Percentiles rank a stretch among this genome's conserved stretches.
These are phyloP conservation scores for Terfezia boudieri DNA, from an alignment of 495 filamentous ascomycete species.

Conservation along the genomic window DNA sequence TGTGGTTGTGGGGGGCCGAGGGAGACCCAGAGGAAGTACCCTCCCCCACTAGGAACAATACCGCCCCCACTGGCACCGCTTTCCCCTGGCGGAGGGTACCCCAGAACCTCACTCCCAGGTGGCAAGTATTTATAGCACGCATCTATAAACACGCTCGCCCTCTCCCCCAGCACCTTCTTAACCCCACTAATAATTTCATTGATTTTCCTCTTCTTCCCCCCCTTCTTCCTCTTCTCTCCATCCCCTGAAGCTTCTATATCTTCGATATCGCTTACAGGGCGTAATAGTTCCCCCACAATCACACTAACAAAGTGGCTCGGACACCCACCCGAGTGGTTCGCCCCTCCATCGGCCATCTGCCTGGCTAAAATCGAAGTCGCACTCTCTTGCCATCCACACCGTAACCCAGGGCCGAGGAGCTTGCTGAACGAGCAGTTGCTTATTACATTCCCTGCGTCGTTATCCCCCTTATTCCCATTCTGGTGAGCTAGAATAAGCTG, in stretches of 20 bases:
- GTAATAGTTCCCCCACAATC: conserved; percentile 8
- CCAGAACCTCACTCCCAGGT: conserved; percentile 2
- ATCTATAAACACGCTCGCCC: background rate
- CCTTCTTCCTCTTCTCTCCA: background rate
- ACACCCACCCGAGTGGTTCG: conserved; percentile 12
- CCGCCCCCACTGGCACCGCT: too few species aligned
- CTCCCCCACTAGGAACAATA: conserved; percentile 3
- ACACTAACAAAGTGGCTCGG: conserved; percentile 11
- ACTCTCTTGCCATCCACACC: conserved; percentile 62
- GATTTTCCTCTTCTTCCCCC: background rate
- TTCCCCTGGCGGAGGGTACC: background rate
- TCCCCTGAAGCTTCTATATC: background rate
- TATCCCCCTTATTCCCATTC: background rate
- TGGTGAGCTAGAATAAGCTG: conserved; percentile 22
- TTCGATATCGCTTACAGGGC: conserved; percentile 4
- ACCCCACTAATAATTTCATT: background rate
- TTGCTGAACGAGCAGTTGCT: conserved; percentile 76
- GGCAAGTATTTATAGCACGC: conserved; percentile 9
- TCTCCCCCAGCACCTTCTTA: background rate
- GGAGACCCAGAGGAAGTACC: conserved; percentile 16
- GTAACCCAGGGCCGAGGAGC: conserved; percentile 51
- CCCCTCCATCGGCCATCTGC: conserved; percentile 10
- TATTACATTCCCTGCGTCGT: conserved; percentile 48
- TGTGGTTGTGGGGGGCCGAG: background rate
- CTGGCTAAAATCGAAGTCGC: conserved; percentile 6